phyloP scores from a whole-genome alignment of 108 stramenopile species.

The Nannochloropsis granulata region DNA sequence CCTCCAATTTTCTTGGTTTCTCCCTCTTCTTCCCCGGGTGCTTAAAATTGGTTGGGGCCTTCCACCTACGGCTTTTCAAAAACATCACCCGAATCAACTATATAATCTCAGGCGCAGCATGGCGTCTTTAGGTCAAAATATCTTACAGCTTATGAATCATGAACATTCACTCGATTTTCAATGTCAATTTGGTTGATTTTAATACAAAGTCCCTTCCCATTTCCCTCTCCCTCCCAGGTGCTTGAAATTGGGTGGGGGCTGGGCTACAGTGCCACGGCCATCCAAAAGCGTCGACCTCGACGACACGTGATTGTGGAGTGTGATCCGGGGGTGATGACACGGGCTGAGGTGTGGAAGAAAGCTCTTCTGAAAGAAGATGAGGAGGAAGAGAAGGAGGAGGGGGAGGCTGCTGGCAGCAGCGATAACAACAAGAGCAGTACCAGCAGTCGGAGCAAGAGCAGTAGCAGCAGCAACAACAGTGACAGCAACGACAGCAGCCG shows the following conservation, averaged over 20 bases:
- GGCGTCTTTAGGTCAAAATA: no score
- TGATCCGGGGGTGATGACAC: conserved; percentile 2
- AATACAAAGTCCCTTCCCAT: no score
- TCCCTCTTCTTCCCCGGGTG: no score
- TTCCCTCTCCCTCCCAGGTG: background rate
- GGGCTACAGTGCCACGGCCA: conserved; percentile 11
- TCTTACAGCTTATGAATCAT: no score
- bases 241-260: conserved; percentile 20
- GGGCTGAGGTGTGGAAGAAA: conserved; percentile 7
- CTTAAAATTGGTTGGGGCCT: no score
- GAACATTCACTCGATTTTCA: no score
- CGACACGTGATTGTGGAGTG: conserved; percentile 14
- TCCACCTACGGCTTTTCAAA: no score
- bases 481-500: background rate
- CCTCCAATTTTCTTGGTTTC: no score
- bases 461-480: background rate
- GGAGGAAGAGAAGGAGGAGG: background rate
- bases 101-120: no score
- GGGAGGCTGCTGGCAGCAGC: background rate
- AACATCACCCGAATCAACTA: no score
- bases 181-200: no score
- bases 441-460: background rate
- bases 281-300: conserved; percentile 6
- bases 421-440: background rate
- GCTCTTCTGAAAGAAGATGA: background rate